phyloP scores from a whole-genome alignment of 495 filamentous ascomycete genomes.

The Talaromyces adpressus region DNA sequence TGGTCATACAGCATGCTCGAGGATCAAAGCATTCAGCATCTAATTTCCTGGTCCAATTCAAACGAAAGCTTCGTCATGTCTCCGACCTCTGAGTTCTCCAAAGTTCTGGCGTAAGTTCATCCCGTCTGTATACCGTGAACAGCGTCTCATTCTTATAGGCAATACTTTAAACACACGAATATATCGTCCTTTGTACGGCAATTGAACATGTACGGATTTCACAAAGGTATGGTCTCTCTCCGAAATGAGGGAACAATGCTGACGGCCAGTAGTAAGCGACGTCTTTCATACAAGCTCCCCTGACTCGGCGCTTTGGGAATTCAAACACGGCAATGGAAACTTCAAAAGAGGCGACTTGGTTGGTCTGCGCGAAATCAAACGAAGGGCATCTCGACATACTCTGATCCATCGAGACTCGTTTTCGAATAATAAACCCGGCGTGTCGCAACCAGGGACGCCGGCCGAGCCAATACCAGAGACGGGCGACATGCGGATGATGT shows the following conservation, averaged over 20 bases:
- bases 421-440: conserved; percentile 63
- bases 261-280: conserved; percentile 69
- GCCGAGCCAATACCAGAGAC: conserved; percentile 75
- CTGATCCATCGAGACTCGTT: conserved; percentile 94
- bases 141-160: conserved; percentile 37
- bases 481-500: conserved; percentile 65
- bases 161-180: conserved; percentile 99
- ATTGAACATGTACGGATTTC: conserved; percentile 99
- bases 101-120: conserved; percentile 82
- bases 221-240: conserved; percentile 66
- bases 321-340: conserved; percentile 96
- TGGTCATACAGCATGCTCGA: conserved; percentile 77
- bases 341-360: conserved; percentile 93
- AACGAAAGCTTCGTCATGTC: conserved; percentile 99
- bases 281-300: conserved; percentile 97
- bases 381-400: conserved; percentile 91
- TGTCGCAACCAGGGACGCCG: conserved; percentile 75
- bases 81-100: conserved; percentile 93
- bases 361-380: conserved; percentile 91
- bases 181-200: conserved; percentile 97
- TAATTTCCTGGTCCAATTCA: conserved; percentile 91
- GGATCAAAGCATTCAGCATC: conserved; percentile 81
- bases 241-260: not conserved
- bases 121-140: not conserved
- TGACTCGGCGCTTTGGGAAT: conserved; percentile 95